Evolutionary conservation across 257 asterid genomes (phyloP).

Genomic region (Solanum chiquidenum): DNA sequence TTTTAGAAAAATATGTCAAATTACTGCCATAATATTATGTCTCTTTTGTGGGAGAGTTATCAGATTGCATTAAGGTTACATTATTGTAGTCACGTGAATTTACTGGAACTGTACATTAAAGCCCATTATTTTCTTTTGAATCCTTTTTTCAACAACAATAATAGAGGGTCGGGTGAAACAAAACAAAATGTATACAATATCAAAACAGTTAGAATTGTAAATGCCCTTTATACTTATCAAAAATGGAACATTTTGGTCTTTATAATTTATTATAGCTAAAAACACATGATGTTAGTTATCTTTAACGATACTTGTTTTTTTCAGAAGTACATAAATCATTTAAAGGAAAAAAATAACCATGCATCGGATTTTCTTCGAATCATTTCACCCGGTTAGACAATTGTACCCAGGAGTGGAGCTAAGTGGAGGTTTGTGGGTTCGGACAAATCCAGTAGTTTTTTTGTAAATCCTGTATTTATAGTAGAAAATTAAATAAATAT

Average conservation of each 20-base stretch:
- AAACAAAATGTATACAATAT: neutral
- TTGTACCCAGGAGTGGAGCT: no score
- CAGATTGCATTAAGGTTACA: neutral
- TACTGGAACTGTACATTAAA: neutral
- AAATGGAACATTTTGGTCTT: neutral
- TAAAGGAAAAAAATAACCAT: no score
- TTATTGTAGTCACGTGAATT: neutral
- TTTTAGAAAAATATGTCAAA: no score
- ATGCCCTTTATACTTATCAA: neutral
- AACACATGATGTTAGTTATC: neutral
- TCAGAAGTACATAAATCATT: no score
- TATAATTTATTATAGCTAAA: neutral
- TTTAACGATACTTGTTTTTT: neutral
- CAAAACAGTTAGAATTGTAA: neutral
- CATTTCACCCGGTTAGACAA: no score
- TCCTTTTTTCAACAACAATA: neutral
- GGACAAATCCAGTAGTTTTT: no score
- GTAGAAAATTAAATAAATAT: no score
- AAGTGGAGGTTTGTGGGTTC: no score
- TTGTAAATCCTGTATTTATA: no score
- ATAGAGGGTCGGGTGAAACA: neutral
- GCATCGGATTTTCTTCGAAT: no score
- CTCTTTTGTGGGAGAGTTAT: neutral
- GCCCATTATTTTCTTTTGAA: neutral
- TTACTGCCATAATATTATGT: no score